Conservation (phyloP, 768 basidiomycete genomes). For the Rhodotorula kratochvilovae region DNA sequence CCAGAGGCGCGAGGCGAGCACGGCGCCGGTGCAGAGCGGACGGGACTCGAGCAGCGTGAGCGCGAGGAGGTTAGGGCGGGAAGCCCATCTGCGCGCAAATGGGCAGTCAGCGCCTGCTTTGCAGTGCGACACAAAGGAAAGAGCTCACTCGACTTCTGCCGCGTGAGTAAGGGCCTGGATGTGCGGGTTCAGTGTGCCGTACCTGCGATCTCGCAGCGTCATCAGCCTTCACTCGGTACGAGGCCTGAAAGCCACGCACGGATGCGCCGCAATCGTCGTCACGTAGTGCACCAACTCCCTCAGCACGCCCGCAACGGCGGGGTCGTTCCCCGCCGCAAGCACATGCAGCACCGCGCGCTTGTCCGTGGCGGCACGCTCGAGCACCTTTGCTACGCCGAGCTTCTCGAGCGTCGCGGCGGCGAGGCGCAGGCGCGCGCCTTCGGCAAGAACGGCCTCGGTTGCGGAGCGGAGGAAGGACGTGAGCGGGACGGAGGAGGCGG, state of each 20-base stretch:
- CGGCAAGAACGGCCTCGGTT: not conserved
- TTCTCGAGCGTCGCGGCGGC: conserved; percentile 3
- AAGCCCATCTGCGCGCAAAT: not conserved
- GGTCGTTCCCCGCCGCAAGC: not conserved
- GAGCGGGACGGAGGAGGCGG: not conserved
- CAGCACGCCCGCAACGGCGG: conserved; percentile 1
- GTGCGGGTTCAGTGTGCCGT: conserved; percentile 8
- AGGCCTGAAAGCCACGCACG: not conserved
- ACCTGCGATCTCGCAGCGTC: not conserved
- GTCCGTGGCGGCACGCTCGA: conserved; percentile 4
- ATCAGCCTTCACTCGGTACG: not conserved
- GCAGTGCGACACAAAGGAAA: not conserved
- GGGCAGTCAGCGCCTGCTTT: not conserved
- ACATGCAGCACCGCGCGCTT: conserved; percentile 10
- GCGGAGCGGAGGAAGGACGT: not conserved
- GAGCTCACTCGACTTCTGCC: not conserved
- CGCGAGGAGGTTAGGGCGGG: not conserved
- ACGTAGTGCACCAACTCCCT: conserved; percentile 9
- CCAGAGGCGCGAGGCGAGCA: conserved; percentile 2
- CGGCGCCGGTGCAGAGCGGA: conserved; percentile 8
- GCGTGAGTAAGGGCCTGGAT: not conserved
- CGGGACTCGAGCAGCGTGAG: conserved; percentile 1
- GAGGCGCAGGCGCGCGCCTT: not conserved
- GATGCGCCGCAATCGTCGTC: conserved; percentile 3
- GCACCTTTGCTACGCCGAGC: not conserved